Evolutionary conservation across 2,329 filamentous ascomycete species (phyloP).

Genomic region (Lecanicillium sp.): DNA sequence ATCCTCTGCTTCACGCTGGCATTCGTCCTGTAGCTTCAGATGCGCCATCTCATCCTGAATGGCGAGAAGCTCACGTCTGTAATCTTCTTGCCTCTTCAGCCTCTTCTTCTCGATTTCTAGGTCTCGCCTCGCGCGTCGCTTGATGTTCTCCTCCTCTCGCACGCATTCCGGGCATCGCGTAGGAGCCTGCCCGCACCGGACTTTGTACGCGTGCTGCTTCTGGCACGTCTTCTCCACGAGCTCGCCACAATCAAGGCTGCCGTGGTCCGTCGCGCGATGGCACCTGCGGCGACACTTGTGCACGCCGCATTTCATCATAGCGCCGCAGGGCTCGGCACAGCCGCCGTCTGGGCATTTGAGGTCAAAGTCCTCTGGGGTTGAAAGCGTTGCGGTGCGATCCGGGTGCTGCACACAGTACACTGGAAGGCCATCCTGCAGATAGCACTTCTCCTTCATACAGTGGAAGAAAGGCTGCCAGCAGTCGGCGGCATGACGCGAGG

Average conservation of each 20-base stretch:
- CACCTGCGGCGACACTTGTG: slow-evolving; percentile 57
- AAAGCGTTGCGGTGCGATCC: slow-evolving; percentile 39
- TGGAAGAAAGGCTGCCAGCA: slow-evolving; percentile 56
- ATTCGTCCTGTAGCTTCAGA: slow-evolving; percentile 36
- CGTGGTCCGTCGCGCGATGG: slow-evolving; percentile 56
- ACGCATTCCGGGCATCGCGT: slow-evolving; percentile 46
- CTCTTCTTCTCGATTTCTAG: slow-evolving; percentile 45
- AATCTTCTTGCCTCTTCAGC: slow-evolving; percentile 36
- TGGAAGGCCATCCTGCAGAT: slow-evolving; percentile 55
- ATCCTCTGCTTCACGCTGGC: slow-evolving; percentile 38
- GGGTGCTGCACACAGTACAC: slow-evolving; percentile 57
- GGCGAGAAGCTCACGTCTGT: slow-evolving; percentile 38
- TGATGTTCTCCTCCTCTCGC: slow-evolving; percentile 39
- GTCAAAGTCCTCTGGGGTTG: slow-evolving; percentile 52
- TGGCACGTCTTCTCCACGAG: slow-evolving; percentile 41
- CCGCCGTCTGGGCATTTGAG: slow-evolving; percentile 62
- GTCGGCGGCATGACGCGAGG: slow-evolving; percentile 34
- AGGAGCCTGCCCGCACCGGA: slow-evolving; percentile 38
- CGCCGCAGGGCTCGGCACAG: slow-evolving; percentile 53
- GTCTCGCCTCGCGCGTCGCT: slow-evolving; percentile 39
- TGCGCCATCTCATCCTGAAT: slow-evolving; percentile 51
- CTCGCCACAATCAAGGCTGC: slow-evolving; percentile 32
- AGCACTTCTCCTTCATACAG: slow-evolving; percentile 42
- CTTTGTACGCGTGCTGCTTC: slow-evolving; percentile 42
- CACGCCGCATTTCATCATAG: slow-evolving; percentile 46